Evolutionary conservation across 352 stramenopile genomes (phyloP).

Genomic region (Phytophthora lateralis): DNA sequence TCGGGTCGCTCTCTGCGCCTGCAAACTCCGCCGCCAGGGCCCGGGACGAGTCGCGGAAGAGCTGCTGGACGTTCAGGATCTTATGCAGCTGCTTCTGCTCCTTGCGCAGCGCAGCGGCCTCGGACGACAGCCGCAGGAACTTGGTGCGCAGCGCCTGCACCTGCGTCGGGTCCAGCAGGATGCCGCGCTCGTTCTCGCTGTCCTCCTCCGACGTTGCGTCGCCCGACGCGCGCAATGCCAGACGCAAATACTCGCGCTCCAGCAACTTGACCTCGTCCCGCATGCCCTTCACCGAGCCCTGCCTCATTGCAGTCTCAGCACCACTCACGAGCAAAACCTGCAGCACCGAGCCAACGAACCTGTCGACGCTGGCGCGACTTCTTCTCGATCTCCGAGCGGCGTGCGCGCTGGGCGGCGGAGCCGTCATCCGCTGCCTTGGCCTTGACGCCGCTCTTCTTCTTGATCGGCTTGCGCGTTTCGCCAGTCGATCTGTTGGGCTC

Average conservation of each 20-base stretch:
- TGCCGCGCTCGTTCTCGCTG: slow-evolving; percentile 26
- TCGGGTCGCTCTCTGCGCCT: slow-evolving; percentile 15
- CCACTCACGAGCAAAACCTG: background rate
- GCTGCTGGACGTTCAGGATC: slow-evolving; percentile 61
- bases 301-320: background rate
- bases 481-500: background rate
- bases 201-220: slow-evolving; percentile 22
- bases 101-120: slow-evolving; percentile 51
- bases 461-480: slow-evolving; percentile 6
- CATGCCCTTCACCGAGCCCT: slow-evolving; percentile 58
- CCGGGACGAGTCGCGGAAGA: slow-evolving; percentile 52
- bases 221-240: slow-evolving; percentile 19
- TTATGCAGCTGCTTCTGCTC: slow-evolving; percentile 53
- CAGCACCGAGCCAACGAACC: slow-evolving; percentile 8
- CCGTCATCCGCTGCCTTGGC: background rate
- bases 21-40: slow-evolving; percentile 38
- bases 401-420: slow-evolving; percentile 34
- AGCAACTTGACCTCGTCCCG: slow-evolving; percentile 55
- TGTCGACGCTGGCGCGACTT: slow-evolving; percentile 59
- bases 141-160: slow-evolving; percentile 32
- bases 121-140: slow-evolving; percentile 45
- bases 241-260: slow-evolving; percentile 47
- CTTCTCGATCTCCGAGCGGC: slow-evolving; percentile 67
- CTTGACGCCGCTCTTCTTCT: slow-evolving; percentile 5
- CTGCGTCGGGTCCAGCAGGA: slow-evolving; percentile 37